Percentiles rank a stretch among this genome's conserved stretches.
Evolutionary conservation across 805 yeast genomes (phyloP).

Genomic region (Candida khao-thaluensis): DNA sequence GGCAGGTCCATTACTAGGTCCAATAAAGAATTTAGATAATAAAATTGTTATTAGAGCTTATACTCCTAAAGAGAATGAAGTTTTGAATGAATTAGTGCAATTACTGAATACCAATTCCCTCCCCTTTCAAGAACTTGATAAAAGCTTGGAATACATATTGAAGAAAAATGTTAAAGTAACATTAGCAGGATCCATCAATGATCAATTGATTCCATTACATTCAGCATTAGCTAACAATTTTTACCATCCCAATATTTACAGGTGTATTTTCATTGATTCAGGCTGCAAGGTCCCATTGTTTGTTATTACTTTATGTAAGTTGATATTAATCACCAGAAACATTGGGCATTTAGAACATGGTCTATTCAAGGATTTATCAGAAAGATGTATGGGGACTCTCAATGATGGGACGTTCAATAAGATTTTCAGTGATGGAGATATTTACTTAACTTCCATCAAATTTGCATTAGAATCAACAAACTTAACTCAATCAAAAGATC

Average conservation of each 20-base stretch:
- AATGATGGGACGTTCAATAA: constrained; percentile 29
- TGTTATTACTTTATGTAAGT: constrained; percentile 25
- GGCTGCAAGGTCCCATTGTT: constrained; percentile 26
- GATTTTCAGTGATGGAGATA: constrained; percentile 21
- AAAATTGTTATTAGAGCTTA: constrained; percentile 40
- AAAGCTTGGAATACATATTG: constrained; percentile 22
- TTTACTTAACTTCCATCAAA: constrained; percentile 30
- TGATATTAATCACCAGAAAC: constrained; percentile 32
- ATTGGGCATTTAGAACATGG: constrained; percentile 35
- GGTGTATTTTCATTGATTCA: constrained; percentile 24
- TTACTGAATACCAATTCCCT: constrained; percentile 23
- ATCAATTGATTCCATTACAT: constrained; percentile 37
- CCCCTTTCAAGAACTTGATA: constrained; percentile 18
- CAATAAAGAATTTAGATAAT: constrained; percentile 30
- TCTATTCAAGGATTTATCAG: constrained; percentile 30
- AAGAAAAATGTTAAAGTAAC: constrained; percentile 34
- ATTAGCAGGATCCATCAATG: constrained; percentile 32
- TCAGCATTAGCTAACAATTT: constrained; percentile 29
- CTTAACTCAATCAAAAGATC: constrained; percentile 19
- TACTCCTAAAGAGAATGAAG: constrained; percentile 34
- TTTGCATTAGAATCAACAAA: constrained; percentile 39
- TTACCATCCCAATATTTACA: constrained; percentile 38
- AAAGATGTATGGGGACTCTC: constrained; percentile 25
- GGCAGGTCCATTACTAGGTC: constrained; percentile 36
- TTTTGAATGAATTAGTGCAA: constrained; percentile 36